Evolutionary conservation across 768 basidiomycete species (phyloP).

Genomic region (Suillus occidentalis): DNA sequence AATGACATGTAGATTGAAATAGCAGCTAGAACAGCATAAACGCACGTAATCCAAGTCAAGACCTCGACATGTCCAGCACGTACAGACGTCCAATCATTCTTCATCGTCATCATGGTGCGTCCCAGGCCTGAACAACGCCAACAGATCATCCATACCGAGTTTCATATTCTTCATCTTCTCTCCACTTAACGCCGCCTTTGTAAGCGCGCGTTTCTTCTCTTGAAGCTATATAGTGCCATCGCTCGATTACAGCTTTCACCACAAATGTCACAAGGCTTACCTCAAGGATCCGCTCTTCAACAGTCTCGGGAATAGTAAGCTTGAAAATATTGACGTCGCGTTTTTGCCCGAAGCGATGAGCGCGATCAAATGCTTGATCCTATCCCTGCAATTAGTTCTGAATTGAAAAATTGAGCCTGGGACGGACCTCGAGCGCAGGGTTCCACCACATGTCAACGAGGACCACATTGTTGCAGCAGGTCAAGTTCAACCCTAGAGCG

Average conservation of each 20-base stretch:
- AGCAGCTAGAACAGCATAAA: not conserved
- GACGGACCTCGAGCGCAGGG: conserved; percentile 74
- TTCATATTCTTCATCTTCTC: conserved; percentile 84
- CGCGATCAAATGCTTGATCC: conserved; percentile 93
- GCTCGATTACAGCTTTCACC: not conserved
- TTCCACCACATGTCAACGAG: conserved; percentile 97
- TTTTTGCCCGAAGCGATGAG: conserved; percentile 87
- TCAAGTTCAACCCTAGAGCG: conserved; percentile 76
- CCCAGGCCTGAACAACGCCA: conserved; percentile 71
- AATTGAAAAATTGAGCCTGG: not conserved
- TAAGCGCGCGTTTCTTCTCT: conserved; percentile 84
- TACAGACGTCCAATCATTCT: conserved; percentile 11
- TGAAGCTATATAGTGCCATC: conserved; percentile 57
- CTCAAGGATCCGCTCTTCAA: conserved; percentile 82
- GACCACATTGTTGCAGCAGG: conserved; percentile 92
- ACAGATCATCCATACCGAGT: conserved; percentile 82
- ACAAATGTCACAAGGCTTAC: conserved; percentile 36
- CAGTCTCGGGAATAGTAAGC: conserved; percentile 81
- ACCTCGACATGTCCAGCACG: not conserved
- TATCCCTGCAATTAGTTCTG: conserved; percentile 31
- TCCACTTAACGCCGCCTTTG: conserved; percentile 83
- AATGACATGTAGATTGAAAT: not conserved
- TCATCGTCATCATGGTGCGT: conserved; percentile 62
- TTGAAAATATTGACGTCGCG: conserved; percentile 87
- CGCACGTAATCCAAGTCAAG: not conserved